Evolutionary conservation across 2,329 filamentous ascomycete species (phyloP).

Genomic region (Hansfordia pulvinata): DNA sequence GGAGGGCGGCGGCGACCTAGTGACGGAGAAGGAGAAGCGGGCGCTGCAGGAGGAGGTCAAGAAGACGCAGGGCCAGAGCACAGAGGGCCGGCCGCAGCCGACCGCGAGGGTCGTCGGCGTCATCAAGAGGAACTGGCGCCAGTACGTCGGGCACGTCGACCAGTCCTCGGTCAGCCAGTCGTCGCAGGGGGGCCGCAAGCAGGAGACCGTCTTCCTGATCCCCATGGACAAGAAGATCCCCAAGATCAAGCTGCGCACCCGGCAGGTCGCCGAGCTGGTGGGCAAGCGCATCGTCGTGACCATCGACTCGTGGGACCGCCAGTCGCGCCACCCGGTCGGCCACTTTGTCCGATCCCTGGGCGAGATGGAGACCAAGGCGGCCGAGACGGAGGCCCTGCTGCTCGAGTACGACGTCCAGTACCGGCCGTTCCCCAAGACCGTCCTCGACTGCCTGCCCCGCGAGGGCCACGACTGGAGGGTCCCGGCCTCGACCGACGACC

Average conservation of each 20-base stretch:
- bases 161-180: slow-evolving; percentile 66
- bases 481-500: slow-evolving; percentile 62
- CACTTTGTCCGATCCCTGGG: slow-evolving; percentile 90
- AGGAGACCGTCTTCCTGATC: slow-evolving; percentile 87
- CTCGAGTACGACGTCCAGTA: slow-evolving; percentile 98
- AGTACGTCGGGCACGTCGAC: slow-evolving; percentile 94
- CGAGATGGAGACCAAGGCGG: slow-evolving; percentile 91
- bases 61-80: slow-evolving; percentile 62
- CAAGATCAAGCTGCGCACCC: slow-evolving; percentile 85
- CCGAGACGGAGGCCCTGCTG: slow-evolving; percentile 87
- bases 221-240: slow-evolving; percentile 98
- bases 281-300: slow-evolving; percentile 87
- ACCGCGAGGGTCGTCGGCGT: slow-evolving; percentile 87
- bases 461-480: slow-evolving; percentile 95
- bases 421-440: slow-evolving; percentile 88
- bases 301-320: slow-evolving; percentile 89
- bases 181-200: slow-evolving; percentile 63
- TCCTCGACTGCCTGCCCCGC: slow-evolving; percentile 79
- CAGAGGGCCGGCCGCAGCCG: slow-evolving; percentile 70
- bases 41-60: slow-evolving; percentile 87
- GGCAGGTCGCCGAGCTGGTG: slow-evolving; percentile 77
- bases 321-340: slow-evolving; percentile 82
- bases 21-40: slow-evolving; percentile 77
- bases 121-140: slow-evolving; percentile 92
- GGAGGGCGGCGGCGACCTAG: slow-evolving; percentile 55